Evolutionary conservation across 108 stramenopile genomes (phyloP).

Genomic region (Epithemia pelagica): DNA sequence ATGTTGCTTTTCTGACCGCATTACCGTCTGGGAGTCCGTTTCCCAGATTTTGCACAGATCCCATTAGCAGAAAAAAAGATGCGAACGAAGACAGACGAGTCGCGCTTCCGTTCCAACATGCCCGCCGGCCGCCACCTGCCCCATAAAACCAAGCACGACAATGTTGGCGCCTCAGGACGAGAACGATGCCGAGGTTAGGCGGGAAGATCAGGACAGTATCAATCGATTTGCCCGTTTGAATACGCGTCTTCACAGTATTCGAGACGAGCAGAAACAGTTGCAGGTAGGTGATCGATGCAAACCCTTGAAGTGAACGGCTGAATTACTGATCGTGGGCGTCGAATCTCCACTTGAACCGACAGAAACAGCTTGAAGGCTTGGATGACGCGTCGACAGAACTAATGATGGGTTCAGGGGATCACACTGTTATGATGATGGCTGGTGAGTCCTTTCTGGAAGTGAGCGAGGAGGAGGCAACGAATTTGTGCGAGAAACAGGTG

Average conservation of each 20-base stretch:
- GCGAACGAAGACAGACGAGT: too few species aligned
- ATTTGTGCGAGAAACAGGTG: constrained; percentile 77
- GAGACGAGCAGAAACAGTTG: constrained; percentile 42
- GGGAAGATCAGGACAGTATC: constrained; percentile 88
- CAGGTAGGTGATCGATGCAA: too few species aligned
- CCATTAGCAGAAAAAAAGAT: too few species aligned
- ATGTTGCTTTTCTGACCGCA: too few species aligned
- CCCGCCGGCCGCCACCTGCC: too few species aligned
- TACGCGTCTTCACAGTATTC: constrained; percentile 72
- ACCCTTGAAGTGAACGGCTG: too few species aligned
- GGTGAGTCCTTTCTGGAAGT: constrained; percentile 87
- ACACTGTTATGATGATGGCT: constrained; percentile 54
- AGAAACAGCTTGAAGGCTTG: constrained; percentile 75
- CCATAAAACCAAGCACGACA: neutral
- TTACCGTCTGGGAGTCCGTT: too few species aligned
- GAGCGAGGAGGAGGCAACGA: constrained; percentile 82
- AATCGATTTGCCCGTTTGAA: constrained; percentile 91
- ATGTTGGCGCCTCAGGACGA: constrained; percentile 49
- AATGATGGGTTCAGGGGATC: constrained; percentile 80
- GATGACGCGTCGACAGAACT: constrained; percentile 94
- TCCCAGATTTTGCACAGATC: too few species aligned
- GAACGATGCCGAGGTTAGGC: constrained; percentile 72
- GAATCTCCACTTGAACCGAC: too few species aligned
- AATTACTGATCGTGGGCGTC: too few species aligned
- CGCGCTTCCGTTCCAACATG: too few species aligned